A percentile compares a stretch with the other conserved stretches of the same genome.
These are phyloP conservation scores for Syzygium aqueum DNA, from an alignment of 345 rosid genomes.

Conservation along the genomic window DNA sequence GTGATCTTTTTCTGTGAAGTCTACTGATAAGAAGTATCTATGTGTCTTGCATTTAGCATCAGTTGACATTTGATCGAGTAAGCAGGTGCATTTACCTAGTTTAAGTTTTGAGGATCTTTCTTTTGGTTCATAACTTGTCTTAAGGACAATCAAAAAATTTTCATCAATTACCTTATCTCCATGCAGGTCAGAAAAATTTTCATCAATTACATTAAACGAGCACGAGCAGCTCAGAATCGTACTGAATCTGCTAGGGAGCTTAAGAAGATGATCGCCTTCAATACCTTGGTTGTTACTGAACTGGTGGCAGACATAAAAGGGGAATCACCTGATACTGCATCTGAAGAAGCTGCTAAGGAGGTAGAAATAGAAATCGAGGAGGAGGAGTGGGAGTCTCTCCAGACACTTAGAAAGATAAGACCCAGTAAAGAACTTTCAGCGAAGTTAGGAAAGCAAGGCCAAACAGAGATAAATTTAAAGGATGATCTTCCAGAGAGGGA, in stretches of 20 bases:
- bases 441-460: constrained; percentile 65
- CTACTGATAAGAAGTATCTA: background rate
- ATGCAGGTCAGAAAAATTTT: constrained; percentile 63
- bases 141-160: background rate
- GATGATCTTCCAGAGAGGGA: constrained; percentile 88
- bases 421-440: constrained; percentile 52
- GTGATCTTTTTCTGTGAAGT: background rate
- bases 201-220: constrained; percentile 57
- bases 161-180: background rate
- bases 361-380: constrained; percentile 36
- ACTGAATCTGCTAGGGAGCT: constrained; percentile 62
- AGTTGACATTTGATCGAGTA: background rate
- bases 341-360: constrained; percentile 42
- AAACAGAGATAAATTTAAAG: constrained; percentile 85
- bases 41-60: background rate
- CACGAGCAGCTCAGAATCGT: too few species aligned
- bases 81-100: background rate
- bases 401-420: constrained; percentile 61
- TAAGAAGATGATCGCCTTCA: constrained; percentile 83
- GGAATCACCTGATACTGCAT: constrained; percentile 45
- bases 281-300: constrained; percentile 67
- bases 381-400: constrained; percentile 61
- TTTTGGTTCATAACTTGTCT: background rate
- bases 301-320: constrained; percentile 85
- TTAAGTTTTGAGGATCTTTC: background rate